phyloP scores from a whole-genome alignment of 2,329 filamentous ascomycete genomes.

The Chaetomiaceae sp. region DNA sequence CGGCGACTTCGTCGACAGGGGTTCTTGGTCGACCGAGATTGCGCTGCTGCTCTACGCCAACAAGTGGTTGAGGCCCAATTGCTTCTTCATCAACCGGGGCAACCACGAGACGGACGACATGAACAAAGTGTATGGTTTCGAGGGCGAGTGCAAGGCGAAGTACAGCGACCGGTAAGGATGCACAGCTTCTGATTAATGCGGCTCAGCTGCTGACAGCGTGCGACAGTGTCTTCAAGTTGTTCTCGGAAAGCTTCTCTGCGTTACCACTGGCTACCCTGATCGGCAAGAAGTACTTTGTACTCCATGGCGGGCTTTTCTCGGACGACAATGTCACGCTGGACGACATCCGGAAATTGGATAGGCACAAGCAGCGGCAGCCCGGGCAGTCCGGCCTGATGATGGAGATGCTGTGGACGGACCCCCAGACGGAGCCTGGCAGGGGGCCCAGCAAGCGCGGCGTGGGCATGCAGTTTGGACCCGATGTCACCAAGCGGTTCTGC shows the following conservation, averaged over 20 bases:
- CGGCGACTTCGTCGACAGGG: constrained; percentile 95
- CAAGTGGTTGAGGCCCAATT: constrained; percentile 85
- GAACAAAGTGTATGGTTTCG: constrained; percentile 97
- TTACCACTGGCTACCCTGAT: constrained; percentile 87
- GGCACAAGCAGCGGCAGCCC: constrained; percentile 85
- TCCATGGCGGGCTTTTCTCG: constrained; percentile 93
- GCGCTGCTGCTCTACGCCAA: constrained; percentile 89
- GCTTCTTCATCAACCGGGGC: constrained; percentile 92
- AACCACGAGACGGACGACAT: constrained; percentile 99
- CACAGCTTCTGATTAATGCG: not conserved
- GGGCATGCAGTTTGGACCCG: constrained; percentile 92
- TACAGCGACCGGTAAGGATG: constrained; percentile 71
- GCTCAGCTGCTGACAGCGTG: not conserved
- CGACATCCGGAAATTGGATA: constrained; percentile 87
- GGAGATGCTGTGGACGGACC: constrained; percentile 99
- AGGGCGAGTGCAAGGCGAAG: constrained; percentile 96
- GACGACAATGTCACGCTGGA: constrained; percentile 88
- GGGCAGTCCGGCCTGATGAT: constrained; percentile 96
- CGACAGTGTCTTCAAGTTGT: constrained; percentile 78
- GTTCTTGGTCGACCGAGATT: constrained; percentile 97
- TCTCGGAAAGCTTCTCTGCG: constrained; percentile 96
- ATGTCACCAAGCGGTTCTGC: constrained; percentile 94
- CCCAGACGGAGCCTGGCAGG: constrained; percentile 76
- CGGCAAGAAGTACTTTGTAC: constrained; percentile 81
- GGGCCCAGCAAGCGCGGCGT: constrained; percentile 96